These are phyloP conservation scores for Vaccinium myrtillus DNA, from an alignment of 148 eudicot species.

Conservation along the genomic window DNA sequence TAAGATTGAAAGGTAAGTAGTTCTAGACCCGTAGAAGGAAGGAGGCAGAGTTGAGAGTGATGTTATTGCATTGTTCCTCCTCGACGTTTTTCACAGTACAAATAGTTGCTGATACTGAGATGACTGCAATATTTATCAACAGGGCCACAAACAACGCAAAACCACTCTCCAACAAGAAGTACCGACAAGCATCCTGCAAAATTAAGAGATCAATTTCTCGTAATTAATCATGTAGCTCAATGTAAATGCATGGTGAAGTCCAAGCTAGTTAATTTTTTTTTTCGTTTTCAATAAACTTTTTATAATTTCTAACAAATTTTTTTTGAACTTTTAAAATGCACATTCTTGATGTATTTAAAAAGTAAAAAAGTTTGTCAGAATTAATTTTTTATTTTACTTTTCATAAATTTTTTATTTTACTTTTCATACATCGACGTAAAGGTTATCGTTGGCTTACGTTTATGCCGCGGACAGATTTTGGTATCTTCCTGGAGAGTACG, in stretches of 20 bases:
- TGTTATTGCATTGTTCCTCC: conserved; percentile 42
- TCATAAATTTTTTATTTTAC: neutral
- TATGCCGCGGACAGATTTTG: neutral
- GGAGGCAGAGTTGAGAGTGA: conserved; percentile 69
- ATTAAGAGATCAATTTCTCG: neutral
- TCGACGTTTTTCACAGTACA: conserved; percentile 39
- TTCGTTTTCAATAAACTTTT: neutral
- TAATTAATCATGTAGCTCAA: neutral
- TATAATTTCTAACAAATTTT: too few species aligned
- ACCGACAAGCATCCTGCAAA: conserved; percentile 83
- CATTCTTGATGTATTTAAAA: too few species aligned
- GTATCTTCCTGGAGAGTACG: conserved; percentile 2
- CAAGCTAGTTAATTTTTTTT: too few species aligned
- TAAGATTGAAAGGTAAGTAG: too few species aligned
- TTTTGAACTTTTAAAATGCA: too few species aligned
- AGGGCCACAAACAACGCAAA: conserved; percentile 80
- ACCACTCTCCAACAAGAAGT: conserved; percentile 84
- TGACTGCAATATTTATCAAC: conserved; percentile 67
- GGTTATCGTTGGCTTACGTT: neutral
- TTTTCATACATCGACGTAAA: conserved; percentile 21
- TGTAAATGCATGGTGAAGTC: too few species aligned
- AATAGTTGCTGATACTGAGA: conserved; percentile 79
- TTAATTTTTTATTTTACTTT: too few species aligned
- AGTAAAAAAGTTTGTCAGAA: too few species aligned
- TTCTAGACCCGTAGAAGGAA: conserved; percentile 54